Base-by-base conservation (phyloP, 345 rosid genomes). In the Odontarrhena argentea region DNA sequence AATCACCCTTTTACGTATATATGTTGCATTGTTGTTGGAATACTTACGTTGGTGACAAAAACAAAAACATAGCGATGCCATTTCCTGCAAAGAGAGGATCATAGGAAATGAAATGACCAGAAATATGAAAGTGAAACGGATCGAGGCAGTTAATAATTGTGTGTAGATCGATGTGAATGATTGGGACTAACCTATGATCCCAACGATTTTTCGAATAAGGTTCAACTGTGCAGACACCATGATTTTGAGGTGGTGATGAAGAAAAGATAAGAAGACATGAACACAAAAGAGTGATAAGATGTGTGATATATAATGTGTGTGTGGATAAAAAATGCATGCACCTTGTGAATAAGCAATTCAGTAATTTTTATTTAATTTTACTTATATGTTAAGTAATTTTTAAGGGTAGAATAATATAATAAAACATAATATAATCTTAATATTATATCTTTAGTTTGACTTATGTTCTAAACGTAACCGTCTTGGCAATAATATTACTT, bases 21-120 rank as follows among this genome's bases (percentile, higher is more conserved):
- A 38, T 53, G 58, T 59, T 48, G 38, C 7, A 8, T 48, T 57
- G 24, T 58, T 50, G 40, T 13, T 0, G 1, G 22, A 24, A 32
- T 0, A 69, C 97, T 85, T 85, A 89, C 98, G 70, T 76, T 2
- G 98, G 98, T 12, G 97, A 93, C 57, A 89, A 63, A 81, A 93
- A 93, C 79, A 89, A 47, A 77, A 81, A 78, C 62, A 90, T 77
- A 3, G 98, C 76, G 77, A 89, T 87, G 61, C 73, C 53, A 59
- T 92, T 92, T 46, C 98, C 98, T 92, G 88, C 60, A 78, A 73
- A 32, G 24, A 56, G 24, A 56, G 1, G 40, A 65, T 57, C 58
- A 69, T 36, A 35, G 1, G 4, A 43, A 25, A 40, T 42, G 35
- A 14, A 66, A 25, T 2, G 36, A 30, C 47, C 11, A 46, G 56